Conservation (phyloP, 345 rosid species). For the Durio zibethinus region DNA sequence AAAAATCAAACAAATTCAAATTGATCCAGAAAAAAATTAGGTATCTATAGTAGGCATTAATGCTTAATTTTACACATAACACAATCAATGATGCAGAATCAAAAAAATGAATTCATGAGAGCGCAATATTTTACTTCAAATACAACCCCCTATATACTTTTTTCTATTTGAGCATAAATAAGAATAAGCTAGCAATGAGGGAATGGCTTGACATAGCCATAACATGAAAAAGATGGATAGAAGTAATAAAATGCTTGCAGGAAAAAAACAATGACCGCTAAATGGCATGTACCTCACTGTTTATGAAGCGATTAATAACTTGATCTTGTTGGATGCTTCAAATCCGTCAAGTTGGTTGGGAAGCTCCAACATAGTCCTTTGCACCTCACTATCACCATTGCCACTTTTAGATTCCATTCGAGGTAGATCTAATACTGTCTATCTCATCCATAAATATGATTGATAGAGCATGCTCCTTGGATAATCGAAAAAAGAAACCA, state of each 20-base stretch:
- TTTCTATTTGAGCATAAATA: neutral
- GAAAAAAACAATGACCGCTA: neutral
- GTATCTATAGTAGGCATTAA: neutral
- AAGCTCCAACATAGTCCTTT: slow-evolving; percentile 97
- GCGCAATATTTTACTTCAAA: neutral
- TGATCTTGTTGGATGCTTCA: slow-evolving; percentile 96
- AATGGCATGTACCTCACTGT: slow-evolving; percentile 52
- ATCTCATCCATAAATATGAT: slow-evolving; percentile 97
- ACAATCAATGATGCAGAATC: neutral
- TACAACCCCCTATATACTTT: neutral
- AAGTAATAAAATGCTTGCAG: neutral
- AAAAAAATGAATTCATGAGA: neutral
- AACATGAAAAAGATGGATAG: neutral
- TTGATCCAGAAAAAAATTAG: too few relatives aligned
- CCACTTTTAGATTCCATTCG: slow-evolving; percentile 99
- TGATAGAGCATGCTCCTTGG: slow-evolving; percentile 94
- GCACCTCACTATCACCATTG: slow-evolving; percentile 95
- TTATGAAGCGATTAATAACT: slow-evolving; percentile 42
- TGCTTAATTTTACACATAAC: neutral
- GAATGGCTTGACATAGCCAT: neutral
- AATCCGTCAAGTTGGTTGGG: slow-evolving; percentile 96
- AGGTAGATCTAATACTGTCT: slow-evolving; percentile 94
- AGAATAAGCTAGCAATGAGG: neutral
- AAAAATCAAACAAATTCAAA: too few relatives aligned
- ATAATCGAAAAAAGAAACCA: neutral